phyloP scores from a whole-genome alignment of 1,139 yeast species.

The Kurtzmaniella quercitrusa region DNA sequence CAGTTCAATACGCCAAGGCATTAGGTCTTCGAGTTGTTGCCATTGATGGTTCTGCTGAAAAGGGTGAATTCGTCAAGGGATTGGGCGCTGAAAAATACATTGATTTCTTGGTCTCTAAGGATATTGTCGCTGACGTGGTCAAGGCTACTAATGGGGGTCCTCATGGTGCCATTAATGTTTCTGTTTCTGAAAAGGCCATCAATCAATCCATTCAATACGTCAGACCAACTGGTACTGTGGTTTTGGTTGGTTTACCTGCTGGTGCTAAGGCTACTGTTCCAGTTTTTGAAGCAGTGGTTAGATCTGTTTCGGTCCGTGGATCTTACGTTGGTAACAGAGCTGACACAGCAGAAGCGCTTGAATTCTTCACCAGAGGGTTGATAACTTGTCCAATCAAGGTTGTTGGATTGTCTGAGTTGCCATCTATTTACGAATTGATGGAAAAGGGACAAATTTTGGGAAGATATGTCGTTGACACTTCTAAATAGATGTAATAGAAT shows the following conservation, averaged over 20 bases:
- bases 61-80: slow-evolving; percentile 49
- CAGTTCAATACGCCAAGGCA: slow-evolving; percentile 70
- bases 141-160: slow-evolving; percentile 73
- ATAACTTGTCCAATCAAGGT: slow-evolving; percentile 67
- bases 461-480: slow-evolving; percentile 72
- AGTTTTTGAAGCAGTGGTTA: slow-evolving; percentile 63
- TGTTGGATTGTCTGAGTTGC: slow-evolving; percentile 63
- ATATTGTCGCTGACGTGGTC: slow-evolving; percentile 51
- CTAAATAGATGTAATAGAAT: slow-evolving; percentile 31
- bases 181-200: slow-evolving; percentile 66
- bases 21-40: slow-evolving; percentile 73
- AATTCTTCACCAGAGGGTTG: slow-evolving; percentile 66
- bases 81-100: slow-evolving; percentile 67
- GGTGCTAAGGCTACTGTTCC: slow-evolving; percentile 62
- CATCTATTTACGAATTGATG: slow-evolving; percentile 62
- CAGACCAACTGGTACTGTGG: slow-evolving; percentile 67
- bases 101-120: slow-evolving; percentile 59
- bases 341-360: slow-evolving; percentile 72
- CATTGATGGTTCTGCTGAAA: slow-evolving; percentile 72
- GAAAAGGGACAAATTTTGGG: slow-evolving; percentile 69
- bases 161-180: slow-evolving; percentile 71
- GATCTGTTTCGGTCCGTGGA: slow-evolving; percentile 61
- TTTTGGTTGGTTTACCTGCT: slow-evolving; percentile 72
- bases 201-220: slow-evolving; percentile 60
- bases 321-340: slow-evolving; percentile 82